phyloP scores from a whole-genome alignment of 2,329 filamentous ascomycete genomes.

The Clonostachys solani region DNA sequence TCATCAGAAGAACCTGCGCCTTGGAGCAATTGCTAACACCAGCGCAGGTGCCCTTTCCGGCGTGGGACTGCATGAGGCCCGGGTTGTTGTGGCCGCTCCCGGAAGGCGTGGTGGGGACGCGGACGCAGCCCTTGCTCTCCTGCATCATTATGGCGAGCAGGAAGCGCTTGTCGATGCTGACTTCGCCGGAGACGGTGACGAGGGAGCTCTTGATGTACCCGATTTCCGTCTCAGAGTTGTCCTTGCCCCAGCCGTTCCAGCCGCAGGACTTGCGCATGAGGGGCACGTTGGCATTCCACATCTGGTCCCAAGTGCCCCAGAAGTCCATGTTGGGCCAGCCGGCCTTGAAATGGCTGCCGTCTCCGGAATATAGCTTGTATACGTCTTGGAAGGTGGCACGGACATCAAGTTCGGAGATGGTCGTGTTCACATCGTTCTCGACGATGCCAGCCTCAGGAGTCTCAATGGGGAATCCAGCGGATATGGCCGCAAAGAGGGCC shows the following conservation, averaged over 20 bases:
- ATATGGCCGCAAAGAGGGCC: constrained; percentile 3
- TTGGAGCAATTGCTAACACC: constrained; percentile 6
- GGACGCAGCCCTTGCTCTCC: constrained; percentile 15
- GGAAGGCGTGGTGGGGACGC: constrained; percentile 7
- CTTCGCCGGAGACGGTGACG: constrained; percentile 6
- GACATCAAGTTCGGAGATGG: no score
- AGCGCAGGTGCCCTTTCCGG: constrained; percentile 7
- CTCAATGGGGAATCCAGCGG: background rate
- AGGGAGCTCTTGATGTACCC: constrained; percentile 6
- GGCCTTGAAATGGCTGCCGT: constrained; percentile 8
- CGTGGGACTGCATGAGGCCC: constrained; percentile 11
- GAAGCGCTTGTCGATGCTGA: constrained; percentile 7
- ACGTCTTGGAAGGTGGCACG: constrained; percentile 1
- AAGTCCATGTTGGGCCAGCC: constrained; percentile 11
- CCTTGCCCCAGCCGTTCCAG: constrained; percentile 9
- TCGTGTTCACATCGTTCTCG: no score
- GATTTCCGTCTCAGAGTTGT: constrained; percentile 9
- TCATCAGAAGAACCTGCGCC: constrained; percentile 7
- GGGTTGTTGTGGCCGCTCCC: constrained; percentile 10
- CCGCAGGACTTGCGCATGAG: constrained; percentile 7
- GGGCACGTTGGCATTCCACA: constrained; percentile 6
- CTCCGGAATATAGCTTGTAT: constrained; percentile 11
- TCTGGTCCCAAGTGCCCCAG: constrained; percentile 7
- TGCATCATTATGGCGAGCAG: constrained; percentile 23
- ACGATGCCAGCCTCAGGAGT: no score